Evolutionary conservation across 352 stramenopile species (phyloP).

Genomic region (Blastocystis hominis): DNA sequence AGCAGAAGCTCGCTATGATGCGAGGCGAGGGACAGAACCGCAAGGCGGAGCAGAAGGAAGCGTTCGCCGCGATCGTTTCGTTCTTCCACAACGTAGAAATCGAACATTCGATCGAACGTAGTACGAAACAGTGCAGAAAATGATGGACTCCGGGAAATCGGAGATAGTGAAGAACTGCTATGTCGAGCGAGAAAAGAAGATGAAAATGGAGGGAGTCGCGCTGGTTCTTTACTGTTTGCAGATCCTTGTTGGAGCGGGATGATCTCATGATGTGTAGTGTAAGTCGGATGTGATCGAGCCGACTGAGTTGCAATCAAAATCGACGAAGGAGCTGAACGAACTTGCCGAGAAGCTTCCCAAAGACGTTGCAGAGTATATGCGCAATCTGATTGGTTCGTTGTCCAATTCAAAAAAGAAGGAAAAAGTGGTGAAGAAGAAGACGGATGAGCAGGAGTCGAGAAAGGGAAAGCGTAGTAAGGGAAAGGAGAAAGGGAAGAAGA

Average conservation of each 20-base stretch:
- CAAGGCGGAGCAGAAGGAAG: constrained; percentile 7
- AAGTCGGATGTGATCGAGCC: background rate
- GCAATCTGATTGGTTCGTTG: background rate
- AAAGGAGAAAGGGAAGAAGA: background rate
- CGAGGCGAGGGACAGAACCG: background rate
- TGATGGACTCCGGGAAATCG: background rate
- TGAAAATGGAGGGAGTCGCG: background rate
- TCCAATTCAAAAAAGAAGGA: background rate
- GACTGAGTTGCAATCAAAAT: background rate
- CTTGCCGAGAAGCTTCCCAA: background rate
- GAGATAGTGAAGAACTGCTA: background rate
- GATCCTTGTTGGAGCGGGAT: background rate
- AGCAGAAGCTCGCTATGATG: background rate
- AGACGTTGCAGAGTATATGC: background rate
- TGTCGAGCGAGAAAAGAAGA: background rate
- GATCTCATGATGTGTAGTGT: background rate
- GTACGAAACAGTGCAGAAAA: constrained; percentile 14
- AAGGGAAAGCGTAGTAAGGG: background rate
- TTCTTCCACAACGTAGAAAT: background rate
- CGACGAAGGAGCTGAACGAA: background rate
- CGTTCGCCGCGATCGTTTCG: background rate
- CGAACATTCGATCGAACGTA: background rate
- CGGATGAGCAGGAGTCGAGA: background rate
- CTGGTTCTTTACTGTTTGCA: background rate
- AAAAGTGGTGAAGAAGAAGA: background rate